phyloP scores from a whole-genome alignment of 2,329 filamentous ascomycete species.

The Trichoderma sp. region DNA sequence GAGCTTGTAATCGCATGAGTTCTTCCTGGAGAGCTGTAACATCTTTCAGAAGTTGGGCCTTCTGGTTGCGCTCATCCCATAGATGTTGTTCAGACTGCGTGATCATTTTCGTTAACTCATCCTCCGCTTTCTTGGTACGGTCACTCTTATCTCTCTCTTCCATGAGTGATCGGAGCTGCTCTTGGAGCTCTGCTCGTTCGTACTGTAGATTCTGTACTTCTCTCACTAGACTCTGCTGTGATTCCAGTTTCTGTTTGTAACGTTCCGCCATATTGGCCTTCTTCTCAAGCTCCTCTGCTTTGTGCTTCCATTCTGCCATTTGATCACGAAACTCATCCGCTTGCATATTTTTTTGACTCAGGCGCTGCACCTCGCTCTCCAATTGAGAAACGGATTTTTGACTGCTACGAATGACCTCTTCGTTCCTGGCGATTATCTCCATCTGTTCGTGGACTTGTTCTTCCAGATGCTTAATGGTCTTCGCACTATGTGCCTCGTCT shows the following conservation, averaged over 20 bases:
- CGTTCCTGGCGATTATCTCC: slow-evolving; percentile 62
- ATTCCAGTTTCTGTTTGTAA: slow-evolving; percentile 61
- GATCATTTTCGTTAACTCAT: slow-evolving; percentile 42
- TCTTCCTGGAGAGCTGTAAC: slow-evolving; percentile 46
- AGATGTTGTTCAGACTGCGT: slow-evolving; percentile 42
- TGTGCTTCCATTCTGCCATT: slow-evolving; percentile 57
- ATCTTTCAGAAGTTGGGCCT: slow-evolving; percentile 47
- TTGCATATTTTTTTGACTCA: slow-evolving; percentile 47
- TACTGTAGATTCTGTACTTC: slow-evolving; percentile 56
- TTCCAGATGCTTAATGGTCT: slow-evolving; percentile 54
- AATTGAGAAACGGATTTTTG: slow-evolving; percentile 49
- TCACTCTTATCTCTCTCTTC: slow-evolving; percentile 36
- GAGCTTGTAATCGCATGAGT: slow-evolving; percentile 47
- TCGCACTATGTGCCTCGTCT: slow-evolving; percentile 52
- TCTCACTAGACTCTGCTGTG: slow-evolving; percentile 53
- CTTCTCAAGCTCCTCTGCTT: slow-evolving; percentile 57
- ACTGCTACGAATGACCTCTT: slow-evolving; percentile 52
- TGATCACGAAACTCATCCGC: slow-evolving; percentile 57
- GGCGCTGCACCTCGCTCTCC: slow-evolving; percentile 51
- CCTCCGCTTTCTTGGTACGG: slow-evolving; percentile 38
- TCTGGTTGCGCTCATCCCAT: slow-evolving; percentile 45
- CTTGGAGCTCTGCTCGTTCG: slow-evolving; percentile 53
- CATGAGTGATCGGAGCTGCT: slow-evolving; percentile 42
- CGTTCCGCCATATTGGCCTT: slow-evolving; percentile 63
- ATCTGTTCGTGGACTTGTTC: slow-evolving; percentile 64